phyloP scores from a whole-genome alignment of 768 basidiomycete genomes.

The Phylloporus rhodoxanthus region DNA sequence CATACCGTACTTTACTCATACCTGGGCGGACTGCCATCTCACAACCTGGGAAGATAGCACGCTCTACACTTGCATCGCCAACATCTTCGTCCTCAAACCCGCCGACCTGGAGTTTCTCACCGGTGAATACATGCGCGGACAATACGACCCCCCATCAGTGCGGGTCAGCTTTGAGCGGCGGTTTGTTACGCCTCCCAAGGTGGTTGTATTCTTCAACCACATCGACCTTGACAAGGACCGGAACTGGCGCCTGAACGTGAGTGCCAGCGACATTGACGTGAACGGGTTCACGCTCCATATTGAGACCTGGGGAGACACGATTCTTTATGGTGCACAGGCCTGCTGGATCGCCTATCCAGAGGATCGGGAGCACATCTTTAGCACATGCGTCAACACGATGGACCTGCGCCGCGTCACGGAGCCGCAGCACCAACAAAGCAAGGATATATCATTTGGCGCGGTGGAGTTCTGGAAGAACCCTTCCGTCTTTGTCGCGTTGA shows the following conservation, averaged over 20 bases:
- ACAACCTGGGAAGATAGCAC: not conserved
- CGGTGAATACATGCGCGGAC: constrained; percentile 4
- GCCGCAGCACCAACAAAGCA: constrained; percentile 6
- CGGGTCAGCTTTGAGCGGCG: constrained; percentile 10
- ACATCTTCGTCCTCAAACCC: constrained; percentile 5
- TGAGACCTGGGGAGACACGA: constrained; percentile 7
- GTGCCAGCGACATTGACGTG: constrained; percentile 7
- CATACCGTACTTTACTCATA: not conserved
- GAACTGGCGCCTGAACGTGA: constrained; percentile 7
- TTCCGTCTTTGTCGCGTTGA: constrained; percentile 16
- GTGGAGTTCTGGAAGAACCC: constrained; percentile 12
- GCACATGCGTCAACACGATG: constrained; percentile 10
- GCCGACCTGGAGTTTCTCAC: constrained; percentile 13
- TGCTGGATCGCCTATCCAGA: constrained; percentile 20
- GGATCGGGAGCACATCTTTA: constrained; percentile 17
- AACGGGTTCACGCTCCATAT: constrained; percentile 14
- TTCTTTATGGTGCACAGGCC: constrained; percentile 1
- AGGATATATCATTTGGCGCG: constrained; percentile 1
- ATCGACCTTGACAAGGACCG: constrained; percentile 6
- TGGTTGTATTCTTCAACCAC: constrained; percentile 11
- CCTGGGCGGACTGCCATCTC: constrained; percentile 8
- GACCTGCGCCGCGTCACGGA: not conserved
- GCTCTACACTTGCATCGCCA: not conserved
- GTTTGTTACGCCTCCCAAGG: constrained; percentile 14
- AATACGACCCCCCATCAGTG: not conserved